A percentile compares a stretch with the other conserved stretches of the same genome.
Evolutionary conservation across 2,329 filamentous ascomycete species (phyloP).

Genomic region (Aspergillus aculeatus): DNA sequence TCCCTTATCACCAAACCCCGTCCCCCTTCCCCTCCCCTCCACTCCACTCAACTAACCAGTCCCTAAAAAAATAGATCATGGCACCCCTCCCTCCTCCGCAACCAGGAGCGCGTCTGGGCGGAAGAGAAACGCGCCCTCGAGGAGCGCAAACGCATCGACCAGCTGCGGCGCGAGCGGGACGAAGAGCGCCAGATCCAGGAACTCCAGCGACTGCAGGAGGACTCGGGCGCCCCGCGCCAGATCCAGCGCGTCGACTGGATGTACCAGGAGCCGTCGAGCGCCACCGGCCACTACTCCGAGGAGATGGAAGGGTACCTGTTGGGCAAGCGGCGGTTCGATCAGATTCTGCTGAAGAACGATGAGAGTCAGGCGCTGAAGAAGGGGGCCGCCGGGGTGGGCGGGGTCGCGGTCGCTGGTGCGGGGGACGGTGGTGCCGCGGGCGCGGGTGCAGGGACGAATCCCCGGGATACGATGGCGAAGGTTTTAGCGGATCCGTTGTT

Average conservation of each 20-base stretch:
- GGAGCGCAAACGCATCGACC: slow-evolving; percentile 90
- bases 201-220: slow-evolving; percentile 83
- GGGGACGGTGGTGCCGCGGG: not conserved
- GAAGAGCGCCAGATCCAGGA: slow-evolving; percentile 93
- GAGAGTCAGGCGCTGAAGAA: slow-evolving; percentile 82
- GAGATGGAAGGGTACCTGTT: slow-evolving; percentile 93
- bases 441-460: slow-evolving; percentile 55
- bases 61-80: slow-evolving; percentile 61
- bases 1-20: not conserved
- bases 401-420: slow-evolving; percentile 14
- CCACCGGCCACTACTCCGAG: slow-evolving; percentile 69
- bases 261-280: slow-evolving; percentile 82
- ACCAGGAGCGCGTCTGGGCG: slow-evolving; percentile 86
- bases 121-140: slow-evolving; percentile 90
- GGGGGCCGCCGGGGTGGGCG: slow-evolving; percentile 43
- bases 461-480: slow-evolving; percentile 79
- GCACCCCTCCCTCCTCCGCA: slow-evolving; percentile 86
- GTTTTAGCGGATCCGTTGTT: slow-evolving; percentile 87
- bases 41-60: slow-evolving; percentile 12
- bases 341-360: slow-evolving; percentile 71
- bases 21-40: not conserved
- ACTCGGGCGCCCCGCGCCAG: slow-evolving; percentile 77
- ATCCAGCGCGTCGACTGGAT: slow-evolving; percentile 94
- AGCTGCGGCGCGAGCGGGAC: slow-evolving; percentile 86
- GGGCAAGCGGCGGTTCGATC: slow-evolving; percentile 89